A percentile compares a stretch with the other conserved stretches of the same genome.
Conservation (phyloP, 2,329 filamentous ascomycete genomes). For the Xylariaceae sp. region DNA sequence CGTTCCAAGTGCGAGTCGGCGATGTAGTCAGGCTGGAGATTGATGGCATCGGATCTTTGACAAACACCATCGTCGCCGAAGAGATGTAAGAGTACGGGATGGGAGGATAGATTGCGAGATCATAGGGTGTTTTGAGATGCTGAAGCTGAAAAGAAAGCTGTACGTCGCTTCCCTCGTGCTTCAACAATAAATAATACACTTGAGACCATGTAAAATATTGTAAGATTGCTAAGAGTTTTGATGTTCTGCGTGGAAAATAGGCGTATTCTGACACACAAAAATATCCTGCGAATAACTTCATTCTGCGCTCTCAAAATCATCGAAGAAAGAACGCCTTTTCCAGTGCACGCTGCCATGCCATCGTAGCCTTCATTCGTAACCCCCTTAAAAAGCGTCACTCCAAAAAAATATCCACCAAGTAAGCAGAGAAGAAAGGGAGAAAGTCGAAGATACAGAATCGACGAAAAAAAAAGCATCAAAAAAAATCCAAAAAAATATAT, state of each 20-base stretch:
- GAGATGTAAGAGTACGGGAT: background rate
- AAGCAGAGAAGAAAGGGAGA: background rate
- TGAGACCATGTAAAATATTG: too few relatives aligned
- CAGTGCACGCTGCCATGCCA: too few relatives aligned
- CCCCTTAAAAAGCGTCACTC: too few relatives aligned
- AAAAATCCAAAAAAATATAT: background rate
- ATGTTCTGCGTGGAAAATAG: too few relatives aligned
- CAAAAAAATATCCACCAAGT: background rate
- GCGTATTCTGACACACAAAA: too few relatives aligned
- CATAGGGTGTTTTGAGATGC: background rate
- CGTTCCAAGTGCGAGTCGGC: conserved; percentile 23
- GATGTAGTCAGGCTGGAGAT: conserved; percentile 27
- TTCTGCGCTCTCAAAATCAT: too few relatives aligned
- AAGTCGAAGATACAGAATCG: background rate
- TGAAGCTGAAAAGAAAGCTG: background rate
- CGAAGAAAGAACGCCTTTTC: too few relatives aligned
- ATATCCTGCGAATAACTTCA: too few relatives aligned
- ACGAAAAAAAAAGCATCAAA: background rate
- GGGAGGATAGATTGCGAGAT: background rate
- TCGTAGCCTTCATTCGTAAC: too few relatives aligned
- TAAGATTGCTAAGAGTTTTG: too few relatives aligned
- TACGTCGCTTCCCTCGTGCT: too few relatives aligned
- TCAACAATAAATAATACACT: too few relatives aligned
- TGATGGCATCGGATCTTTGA: conserved; percentile 27
- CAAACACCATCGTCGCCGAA: conserved; percentile 24